These are phyloP conservation scores for Gossypium davidsonii DNA, from an alignment of 441 rosid genomes.

Conservation along the genomic window DNA sequence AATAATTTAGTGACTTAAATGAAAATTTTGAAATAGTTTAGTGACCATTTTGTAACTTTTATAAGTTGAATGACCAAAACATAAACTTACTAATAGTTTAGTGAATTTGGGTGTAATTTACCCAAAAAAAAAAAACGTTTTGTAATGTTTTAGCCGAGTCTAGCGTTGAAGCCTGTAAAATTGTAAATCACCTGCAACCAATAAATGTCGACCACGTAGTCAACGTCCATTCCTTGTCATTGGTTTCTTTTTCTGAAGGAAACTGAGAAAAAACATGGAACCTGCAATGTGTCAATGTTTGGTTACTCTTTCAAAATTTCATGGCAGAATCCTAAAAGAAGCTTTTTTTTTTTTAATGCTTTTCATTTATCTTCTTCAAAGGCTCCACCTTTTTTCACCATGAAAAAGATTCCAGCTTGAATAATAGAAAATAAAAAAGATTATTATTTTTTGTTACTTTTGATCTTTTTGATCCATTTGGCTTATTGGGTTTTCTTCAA, in stretches of 20 bases:
- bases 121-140: background rate
- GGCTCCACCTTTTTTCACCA: background rate
- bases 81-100: too few species aligned
- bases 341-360: background rate
- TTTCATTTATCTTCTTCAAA: background rate
- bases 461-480: background rate
- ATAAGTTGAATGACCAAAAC: too few species aligned
- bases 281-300: background rate
- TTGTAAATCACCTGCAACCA: background rate
- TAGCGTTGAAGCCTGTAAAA: too few species aligned
- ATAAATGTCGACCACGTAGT: background rate
- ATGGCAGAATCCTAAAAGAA: background rate
- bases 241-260: background rate
- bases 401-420: background rate
- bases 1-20: too few species aligned
- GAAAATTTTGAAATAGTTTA: too few species aligned
- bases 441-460: too few species aligned
- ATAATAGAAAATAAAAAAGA: background rate
- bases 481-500: background rate
- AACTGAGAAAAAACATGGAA: constrained; percentile 2
- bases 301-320: background rate
- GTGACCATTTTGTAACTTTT: too few species aligned
- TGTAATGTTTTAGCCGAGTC: background rate
- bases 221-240: background rate
- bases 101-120: too few species aligned